Base-by-base conservation (phyloP, 2,329 filamentous ascomycete genomes). In the Pezicula neosporulosa region DNA sequence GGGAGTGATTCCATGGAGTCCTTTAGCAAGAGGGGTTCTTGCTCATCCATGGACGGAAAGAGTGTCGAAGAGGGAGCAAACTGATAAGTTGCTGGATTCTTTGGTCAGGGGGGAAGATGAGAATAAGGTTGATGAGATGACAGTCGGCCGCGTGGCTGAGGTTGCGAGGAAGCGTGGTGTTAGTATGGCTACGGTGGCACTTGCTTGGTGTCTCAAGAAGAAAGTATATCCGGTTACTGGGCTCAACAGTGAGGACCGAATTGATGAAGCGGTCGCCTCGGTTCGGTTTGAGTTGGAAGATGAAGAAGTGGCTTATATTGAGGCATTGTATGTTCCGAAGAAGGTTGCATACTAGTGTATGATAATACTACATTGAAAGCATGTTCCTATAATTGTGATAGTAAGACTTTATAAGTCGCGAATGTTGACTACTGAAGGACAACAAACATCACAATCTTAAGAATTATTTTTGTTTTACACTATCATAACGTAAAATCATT, bases 171-270 rank as follows among this genome's bases (percentile, higher is more conserved):
- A 79, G 69, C 77, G 76, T 60, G 75, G 72, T 0, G 72, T 77
- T 56, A 79, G 71, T 55, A 85, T 85, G 81, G 76, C 78, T 41
- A 72, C 79, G 57, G 73, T 86, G 28, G 77, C 80, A 1, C 74
- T 78, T 47, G 81, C 81, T 5, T 86, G 82, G 82, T 68, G 70
- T 15, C 56, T 78, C 55, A 56, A 55, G 19, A 70, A 72, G 46
- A 69, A 71, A 51, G 71, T 71, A 2, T 73, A 70, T 47, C 80
- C 80, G 0, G 82, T 83, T 56, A 64, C 82, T 49, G 80, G 81
- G 0, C 63, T 83, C 41, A 72, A 68, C 50, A 78, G 70, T 49
- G 72, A 74, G 53, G 68, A 73, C 58, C 69, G 80, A 44, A 77
- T 83, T 46, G 74, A 82, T 50, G 77, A 82, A 64, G 77, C 78